Evolutionary conservation across 2,329 filamentous ascomycete species (phyloP), one percentile per base, ranked within the genome.

Genomic region (Penicillium polonicum): DNA sequence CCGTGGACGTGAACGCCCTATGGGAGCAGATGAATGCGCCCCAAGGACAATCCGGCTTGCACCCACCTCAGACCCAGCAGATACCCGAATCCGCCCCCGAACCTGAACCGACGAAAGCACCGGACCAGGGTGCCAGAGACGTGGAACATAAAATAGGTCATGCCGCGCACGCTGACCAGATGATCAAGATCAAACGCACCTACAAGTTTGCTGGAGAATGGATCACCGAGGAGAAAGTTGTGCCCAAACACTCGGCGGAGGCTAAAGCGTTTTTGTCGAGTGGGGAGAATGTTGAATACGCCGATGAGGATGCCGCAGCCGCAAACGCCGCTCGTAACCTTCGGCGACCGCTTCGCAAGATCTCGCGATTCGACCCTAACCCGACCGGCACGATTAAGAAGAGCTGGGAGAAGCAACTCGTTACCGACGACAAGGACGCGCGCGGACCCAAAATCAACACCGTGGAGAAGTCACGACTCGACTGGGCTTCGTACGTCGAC

Each of bases 401-500:
- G 60, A 78, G 71, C 63, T 77, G 75, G 76, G 74, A 75, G 66
- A 77, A 75, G 55, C 71, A 74, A 38, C 54, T 74, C 57, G 52
- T 62, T 23, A 54, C 66, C 0, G 67, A 64, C 48, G 65, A 65
- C 8, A 64, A 66, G 38, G 69, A 68, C 31, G 60, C 77, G 68
- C 65, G 80, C 73, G 74, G 82, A 66, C 81, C 83, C 57, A 87
- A 86, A 67, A 81, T 88, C 74, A 88, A 86, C 63, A 86, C 85
- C 0, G 83, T 88, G 49, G 84, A 87, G 72, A 88, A 88, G 72
- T 86, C 83, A 31, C 80, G 84, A 52, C 74, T 87, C 66, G 85
- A 88, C 65, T 88, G 85, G 85, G 84, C 83, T 21, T 80, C 81
- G 12, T 86, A 85, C 66, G 85, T 88, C 41, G 83, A 86, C 67